Conservation (phyloP, 139 green algal genomes). For the Yamagishiella unicocca region DNA sequence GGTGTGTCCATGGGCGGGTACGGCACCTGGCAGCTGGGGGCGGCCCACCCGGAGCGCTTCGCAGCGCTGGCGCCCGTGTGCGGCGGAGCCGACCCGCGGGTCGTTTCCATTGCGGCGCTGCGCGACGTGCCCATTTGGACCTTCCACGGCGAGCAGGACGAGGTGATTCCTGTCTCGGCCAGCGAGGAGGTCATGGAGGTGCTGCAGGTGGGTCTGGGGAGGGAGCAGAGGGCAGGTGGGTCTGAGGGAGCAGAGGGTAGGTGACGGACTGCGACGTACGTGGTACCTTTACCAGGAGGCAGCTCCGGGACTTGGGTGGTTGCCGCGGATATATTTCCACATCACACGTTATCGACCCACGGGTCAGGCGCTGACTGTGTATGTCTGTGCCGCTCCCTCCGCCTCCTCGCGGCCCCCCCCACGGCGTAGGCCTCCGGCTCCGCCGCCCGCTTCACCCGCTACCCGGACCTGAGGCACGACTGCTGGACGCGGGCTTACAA, state of each 20-base stretch:
- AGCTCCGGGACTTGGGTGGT: too few species aligned
- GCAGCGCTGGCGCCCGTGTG: conserved; percentile 3
- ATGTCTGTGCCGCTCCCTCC: not conserved
- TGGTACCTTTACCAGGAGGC: too few species aligned
- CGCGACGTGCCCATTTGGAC: not conserved
- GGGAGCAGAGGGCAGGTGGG: too few species aligned
- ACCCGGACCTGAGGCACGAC: conserved; percentile 9
- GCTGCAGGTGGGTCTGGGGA: conserved; percentile 7
- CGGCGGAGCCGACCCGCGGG: not conserved
- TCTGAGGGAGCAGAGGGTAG: too few species aligned
- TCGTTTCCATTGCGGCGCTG: not conserved
- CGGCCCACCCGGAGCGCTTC: not conserved
- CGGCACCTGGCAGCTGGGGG: conserved; percentile 3
- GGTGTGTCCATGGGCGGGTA: conserved; percentile 6
- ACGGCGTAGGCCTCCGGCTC: not conserved
- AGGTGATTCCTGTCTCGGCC: not conserved
- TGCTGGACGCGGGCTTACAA: conserved; percentile 1
- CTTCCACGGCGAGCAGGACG: conserved; percentile 10
- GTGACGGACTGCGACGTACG: too few species aligned
- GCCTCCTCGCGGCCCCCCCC: not conserved
- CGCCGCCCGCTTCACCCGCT: not conserved
- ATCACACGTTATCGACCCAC: too few species aligned
- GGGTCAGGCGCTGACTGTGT: too few species aligned
- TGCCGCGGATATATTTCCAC: too few species aligned
- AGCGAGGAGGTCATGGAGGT: not conserved